phyloP scores from a whole-genome alignment of 495 filamentous ascomycete genomes.

The Penicillium malachiteum region DNA sequence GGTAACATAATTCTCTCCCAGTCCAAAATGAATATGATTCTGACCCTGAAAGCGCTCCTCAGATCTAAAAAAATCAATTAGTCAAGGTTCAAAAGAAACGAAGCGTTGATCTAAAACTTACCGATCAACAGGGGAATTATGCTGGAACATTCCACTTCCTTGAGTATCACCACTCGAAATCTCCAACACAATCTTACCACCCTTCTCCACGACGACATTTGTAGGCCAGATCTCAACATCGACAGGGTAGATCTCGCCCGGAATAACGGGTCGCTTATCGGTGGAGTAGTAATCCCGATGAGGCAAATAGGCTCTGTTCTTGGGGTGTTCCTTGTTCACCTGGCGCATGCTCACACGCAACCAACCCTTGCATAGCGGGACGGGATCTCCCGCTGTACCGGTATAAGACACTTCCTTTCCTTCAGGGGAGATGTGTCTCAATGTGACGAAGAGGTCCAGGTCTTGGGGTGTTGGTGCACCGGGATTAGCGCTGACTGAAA shows the following conservation, averaged over 20 bases:
- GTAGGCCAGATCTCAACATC: constrained; percentile 72
- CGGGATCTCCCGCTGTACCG: constrained; percentile 46
- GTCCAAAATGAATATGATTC: constrained; percentile 58
- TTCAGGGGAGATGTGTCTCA: constrained; percentile 56
- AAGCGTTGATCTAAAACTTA: constrained; percentile 45
- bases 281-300: constrained; percentile 59
- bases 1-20: constrained; percentile 52
- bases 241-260: constrained; percentile 57
- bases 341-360: constrained; percentile 56
- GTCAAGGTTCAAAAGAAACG: constrained; percentile 58
- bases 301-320: constrained; percentile 53
- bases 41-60: constrained; percentile 46
- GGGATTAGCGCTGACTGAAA: constrained; percentile 50
- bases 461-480: constrained; percentile 41
- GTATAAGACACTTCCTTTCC: constrained; percentile 67
- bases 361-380: constrained; percentile 38
- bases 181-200: constrained; percentile 40
- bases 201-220: constrained; percentile 57
- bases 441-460: constrained; percentile 62
- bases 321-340: constrained; percentile 46
- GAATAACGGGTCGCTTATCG: constrained; percentile 54
- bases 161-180: constrained; percentile 60
- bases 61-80: constrained; percentile 25
- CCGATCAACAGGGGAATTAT: constrained; percentile 49
- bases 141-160: constrained; percentile 57